A percentile compares a stretch with the other conserved stretches of the same genome.
These are phyloP conservation scores for Bruguiera parviflora DNA, from an alignment of 345 rosid genomes.

Conservation along the genomic window DNA sequence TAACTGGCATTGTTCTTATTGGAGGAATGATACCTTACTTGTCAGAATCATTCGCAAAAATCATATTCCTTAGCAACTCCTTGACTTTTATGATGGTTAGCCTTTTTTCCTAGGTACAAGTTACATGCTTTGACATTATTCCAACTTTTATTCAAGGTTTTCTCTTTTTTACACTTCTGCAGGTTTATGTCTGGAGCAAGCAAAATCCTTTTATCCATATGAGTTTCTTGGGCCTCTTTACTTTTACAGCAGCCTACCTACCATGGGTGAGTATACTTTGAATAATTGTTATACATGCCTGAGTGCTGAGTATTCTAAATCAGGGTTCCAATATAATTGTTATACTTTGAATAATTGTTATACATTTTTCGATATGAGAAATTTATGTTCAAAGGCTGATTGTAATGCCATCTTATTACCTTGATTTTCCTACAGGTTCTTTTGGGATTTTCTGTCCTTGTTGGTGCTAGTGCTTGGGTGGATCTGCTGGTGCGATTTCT, in stretches of 20 bases:
- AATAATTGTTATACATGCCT: neutral
- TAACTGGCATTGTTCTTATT: slow-evolving; percentile 79
- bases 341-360: too few species aligned
- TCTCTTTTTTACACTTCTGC: neutral
- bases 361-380: neutral
- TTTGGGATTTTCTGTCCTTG: slow-evolving; percentile 90
- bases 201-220: slow-evolving; percentile 96
- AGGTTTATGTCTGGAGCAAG: slow-evolving; percentile 99
- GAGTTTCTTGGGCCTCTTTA: slow-evolving; percentile 96
- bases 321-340: neutral
- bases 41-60: slow-evolving; percentile 82
- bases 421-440: slow-evolving; percentile 56
- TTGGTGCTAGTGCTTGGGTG: slow-evolving; percentile 95
- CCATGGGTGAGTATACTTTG: slow-evolving; percentile 74
- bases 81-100: slow-evolving; percentile 98
- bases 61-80: slow-evolving; percentile 96
- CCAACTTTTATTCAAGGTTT: neutral
- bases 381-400: too few species aligned
- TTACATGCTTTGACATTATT: slow-evolving; percentile 6
- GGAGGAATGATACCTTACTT: slow-evolving; percentile 96
- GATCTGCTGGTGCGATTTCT: slow-evolving; percentile 68
- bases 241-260: slow-evolving; percentile 90
- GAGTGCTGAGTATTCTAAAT: neutral
- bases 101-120: slow-evolving; percentile 11
- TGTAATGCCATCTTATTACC: neutral